phyloP scores from a whole-genome alignment of 73 alveolate genomes.

The Paramecium sonneborni region DNA sequence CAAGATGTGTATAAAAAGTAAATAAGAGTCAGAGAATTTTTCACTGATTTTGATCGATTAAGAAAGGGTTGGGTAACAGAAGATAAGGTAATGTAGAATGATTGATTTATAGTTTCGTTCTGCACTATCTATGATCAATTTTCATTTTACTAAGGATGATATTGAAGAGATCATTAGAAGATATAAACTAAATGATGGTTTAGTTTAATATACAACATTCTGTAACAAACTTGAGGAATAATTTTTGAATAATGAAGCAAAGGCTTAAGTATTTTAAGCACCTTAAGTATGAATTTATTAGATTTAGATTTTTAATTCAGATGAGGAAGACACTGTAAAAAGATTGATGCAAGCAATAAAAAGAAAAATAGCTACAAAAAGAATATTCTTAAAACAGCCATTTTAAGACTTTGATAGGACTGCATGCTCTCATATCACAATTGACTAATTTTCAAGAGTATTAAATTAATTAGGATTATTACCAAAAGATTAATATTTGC shows the following conservation, averaged over 20 bases:
- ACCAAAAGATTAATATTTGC: slow-evolving; percentile 76
- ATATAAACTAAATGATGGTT: slow-evolving; percentile 70
- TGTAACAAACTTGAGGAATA: slow-evolving; percentile 74
- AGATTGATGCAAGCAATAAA: slow-evolving; percentile 69
- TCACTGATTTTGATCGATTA: slow-evolving; percentile 90
- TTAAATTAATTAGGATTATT: slow-evolving; percentile 77
- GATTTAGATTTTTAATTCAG: slow-evolving; percentile 69
- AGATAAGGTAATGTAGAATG: slow-evolving; percentile 59
- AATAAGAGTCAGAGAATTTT: slow-evolving; percentile 87
- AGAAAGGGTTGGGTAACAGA: slow-evolving; percentile 95
- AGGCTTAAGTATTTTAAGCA: slow-evolving; percentile 65
- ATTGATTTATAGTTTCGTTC: slow-evolving; percentile 70
- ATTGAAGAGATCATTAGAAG: slow-evolving; percentile 70
- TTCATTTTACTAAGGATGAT: slow-evolving; percentile 74
- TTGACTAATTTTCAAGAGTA: slow-evolving; percentile 83
- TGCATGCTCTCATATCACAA: slow-evolving; percentile 84
- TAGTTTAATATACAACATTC: slow-evolving; percentile 73
- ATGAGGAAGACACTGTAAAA: slow-evolving; percentile 67
- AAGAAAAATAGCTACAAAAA: slow-evolving; percentile 71
- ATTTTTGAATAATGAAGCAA: slow-evolving; percentile 67
- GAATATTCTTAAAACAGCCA: slow-evolving; percentile 81
- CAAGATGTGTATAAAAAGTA: slow-evolving; percentile 81
- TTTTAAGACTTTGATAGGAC: slow-evolving; percentile 88
- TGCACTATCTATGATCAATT: slow-evolving; percentile 75
- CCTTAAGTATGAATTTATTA: slow-evolving; percentile 52